Percentiles rank a stretch among this genome's conserved stretches.
Evolutionary conservation across 345 rosid genomes (phyloP).

Genomic region (Salix arbutifolia): DNA sequence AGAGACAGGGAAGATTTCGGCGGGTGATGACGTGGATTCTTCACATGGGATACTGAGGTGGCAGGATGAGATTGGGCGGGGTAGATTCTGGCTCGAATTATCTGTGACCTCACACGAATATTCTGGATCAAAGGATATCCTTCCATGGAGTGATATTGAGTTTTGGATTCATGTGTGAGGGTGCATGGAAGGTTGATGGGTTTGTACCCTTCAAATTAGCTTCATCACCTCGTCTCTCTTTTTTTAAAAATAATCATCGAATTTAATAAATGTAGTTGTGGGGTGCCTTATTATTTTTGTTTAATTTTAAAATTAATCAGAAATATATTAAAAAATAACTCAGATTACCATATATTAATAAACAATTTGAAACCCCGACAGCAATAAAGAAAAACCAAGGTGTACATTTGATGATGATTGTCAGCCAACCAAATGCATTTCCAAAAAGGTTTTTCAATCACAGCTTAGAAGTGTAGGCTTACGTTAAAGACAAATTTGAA

Average conservation of each 20-base stretch:
- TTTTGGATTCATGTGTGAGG: conserved; percentile 2
- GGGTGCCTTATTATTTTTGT: too few relatives aligned
- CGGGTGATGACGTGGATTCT: conserved; percentile 26
- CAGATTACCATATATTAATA: too few relatives aligned
- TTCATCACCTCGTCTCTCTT: too few relatives aligned
- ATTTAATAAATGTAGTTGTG: too few relatives aligned
- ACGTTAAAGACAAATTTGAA: not conserved
- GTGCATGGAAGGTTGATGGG: not conserved
- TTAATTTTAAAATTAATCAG: too few relatives aligned
- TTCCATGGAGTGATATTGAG: not conserved
- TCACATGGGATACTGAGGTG: conserved; percentile 13
- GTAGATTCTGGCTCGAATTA: conserved; percentile 13
- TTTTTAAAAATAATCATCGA: too few relatives aligned
- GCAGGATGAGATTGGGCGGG: conserved; percentile 12
- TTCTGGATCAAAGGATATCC: conserved; percentile 9
- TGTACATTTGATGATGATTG: not conserved
- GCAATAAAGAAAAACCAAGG: too few relatives aligned
- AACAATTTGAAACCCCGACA: too few relatives aligned
- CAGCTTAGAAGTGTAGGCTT: not conserved
- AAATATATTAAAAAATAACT: too few relatives aligned
- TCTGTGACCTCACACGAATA: conserved; percentile 14
- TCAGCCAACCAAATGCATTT: not conserved
- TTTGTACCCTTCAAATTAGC: not conserved
- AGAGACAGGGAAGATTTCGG: not conserved
- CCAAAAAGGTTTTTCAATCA: not conserved